These are phyloP conservation scores for Hypoxylon sp. DNA, from an alignment of 2,329 filamentous ascomycete species.

Conservation along the genomic window DNA sequence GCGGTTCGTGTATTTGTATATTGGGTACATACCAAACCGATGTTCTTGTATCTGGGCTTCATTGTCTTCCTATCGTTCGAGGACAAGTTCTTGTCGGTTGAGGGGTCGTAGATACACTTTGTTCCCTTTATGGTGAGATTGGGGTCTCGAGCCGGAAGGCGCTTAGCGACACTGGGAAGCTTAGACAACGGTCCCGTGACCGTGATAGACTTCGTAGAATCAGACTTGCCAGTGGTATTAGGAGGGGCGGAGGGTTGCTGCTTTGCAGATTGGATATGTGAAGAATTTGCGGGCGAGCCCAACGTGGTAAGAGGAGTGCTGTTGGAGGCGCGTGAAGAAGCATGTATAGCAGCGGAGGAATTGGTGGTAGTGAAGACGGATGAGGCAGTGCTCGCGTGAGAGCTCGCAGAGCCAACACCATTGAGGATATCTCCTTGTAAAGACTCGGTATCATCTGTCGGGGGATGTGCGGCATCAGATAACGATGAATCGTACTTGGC, in stretches of 20 bases:
- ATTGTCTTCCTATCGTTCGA: conserved; percentile 65
- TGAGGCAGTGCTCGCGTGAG: conserved; percentile 73
- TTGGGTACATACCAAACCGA: conserved; percentile 70
- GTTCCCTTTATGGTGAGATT: conserved; percentile 62
- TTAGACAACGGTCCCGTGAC: conserved; percentile 45
- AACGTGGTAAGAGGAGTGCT: conserved; percentile 61
- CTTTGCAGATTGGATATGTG: conserved; percentile 59
- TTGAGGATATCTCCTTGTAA: conserved; percentile 72
- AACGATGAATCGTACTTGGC: conserved; percentile 47
- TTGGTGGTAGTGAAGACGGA: conserved; percentile 71
- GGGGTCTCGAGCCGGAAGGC: conserved; percentile 66
- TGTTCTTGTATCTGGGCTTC: conserved; percentile 69
- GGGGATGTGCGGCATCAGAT: conserved; percentile 50
- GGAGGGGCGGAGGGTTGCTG: conserved; percentile 63
- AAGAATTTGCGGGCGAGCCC: conserved; percentile 59
- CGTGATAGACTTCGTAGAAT: conserved; percentile 45
- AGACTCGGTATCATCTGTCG: conserved; percentile 66
- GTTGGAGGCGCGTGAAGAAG: conserved; percentile 52
- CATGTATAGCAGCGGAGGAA: conserved; percentile 52
- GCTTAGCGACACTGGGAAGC: conserved; percentile 47
- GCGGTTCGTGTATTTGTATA: conserved; percentile 43
- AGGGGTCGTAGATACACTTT: conserved; percentile 69
- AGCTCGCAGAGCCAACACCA: conserved; percentile 76
- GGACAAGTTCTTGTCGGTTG: conserved; percentile 49
- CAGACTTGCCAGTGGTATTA: conserved; percentile 53